phyloP scores from a whole-genome alignment of 352 stramenopile species.

The Phytopythium oedochilum region DNA sequence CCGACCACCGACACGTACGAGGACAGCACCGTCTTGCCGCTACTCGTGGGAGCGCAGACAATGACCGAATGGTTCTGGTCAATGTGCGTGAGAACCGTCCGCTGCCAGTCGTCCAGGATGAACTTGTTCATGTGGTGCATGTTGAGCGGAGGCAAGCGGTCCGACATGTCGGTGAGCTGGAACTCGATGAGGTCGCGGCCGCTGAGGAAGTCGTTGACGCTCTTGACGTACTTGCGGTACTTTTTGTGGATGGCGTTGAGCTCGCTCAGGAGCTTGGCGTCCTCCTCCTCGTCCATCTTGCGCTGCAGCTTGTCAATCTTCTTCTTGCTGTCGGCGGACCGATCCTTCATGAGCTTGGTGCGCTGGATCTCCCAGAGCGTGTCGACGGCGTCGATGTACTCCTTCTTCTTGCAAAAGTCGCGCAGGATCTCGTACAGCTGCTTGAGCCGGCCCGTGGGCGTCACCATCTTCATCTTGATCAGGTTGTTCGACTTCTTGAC shows the following conservation, averaged over 20 bases:
- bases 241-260: constrained; percentile 81
- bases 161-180: constrained; percentile 85
- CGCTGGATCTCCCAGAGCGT: constrained; percentile 87
- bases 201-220: constrained; percentile 59
- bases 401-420: constrained; percentile 81
- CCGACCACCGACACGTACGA: constrained; percentile 81
- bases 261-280: constrained; percentile 56
- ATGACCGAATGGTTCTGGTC: constrained; percentile 95
- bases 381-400: constrained; percentile 81
- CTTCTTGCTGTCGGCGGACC: constrained; percentile 42
- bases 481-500: constrained; percentile 82
- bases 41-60: constrained; percentile 97
- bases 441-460: constrained; percentile 71
- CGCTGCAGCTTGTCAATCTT: constrained; percentile 65
- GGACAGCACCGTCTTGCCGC: constrained; percentile 94
- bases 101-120: constrained; percentile 97
- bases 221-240: constrained; percentile 86
- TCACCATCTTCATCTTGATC: constrained; percentile 85
- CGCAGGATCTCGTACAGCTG: constrained; percentile 85
- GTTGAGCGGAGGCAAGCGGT: constrained; percentile 79
- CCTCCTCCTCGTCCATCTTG: constrained; percentile 75
- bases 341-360: constrained; percentile 51
- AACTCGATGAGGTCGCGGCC: constrained; percentile 80
- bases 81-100: constrained; percentile 93
- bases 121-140: constrained; percentile 92